Evolutionary conservation across 2,329 filamentous ascomycete genomes (phyloP), one percentile per base, ranked within the genome.

Genomic region (Penicillium sp.): DNA sequence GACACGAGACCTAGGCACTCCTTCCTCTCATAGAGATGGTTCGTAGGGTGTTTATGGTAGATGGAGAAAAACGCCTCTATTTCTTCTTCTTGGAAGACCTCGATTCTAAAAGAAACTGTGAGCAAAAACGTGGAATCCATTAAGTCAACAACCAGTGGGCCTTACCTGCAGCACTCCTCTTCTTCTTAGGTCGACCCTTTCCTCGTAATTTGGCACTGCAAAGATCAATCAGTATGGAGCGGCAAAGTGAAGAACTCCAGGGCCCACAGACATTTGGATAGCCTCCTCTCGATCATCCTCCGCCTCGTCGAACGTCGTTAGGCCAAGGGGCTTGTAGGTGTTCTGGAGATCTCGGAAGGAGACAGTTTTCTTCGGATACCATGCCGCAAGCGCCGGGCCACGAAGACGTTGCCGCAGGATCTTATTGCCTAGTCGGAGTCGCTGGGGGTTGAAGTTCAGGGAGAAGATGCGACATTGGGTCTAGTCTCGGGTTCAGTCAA

Each of bases 381-480:
- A 99, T 59, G 91, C 84, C 41, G 88, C 90, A 65, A 97, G 79
- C 0, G 90, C 81, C 34, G 92, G 91, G n/a, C 95, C 95, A 72
- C 86, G 87, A 63, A 98, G 82, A 72, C 93, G 88, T 76, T 97
- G 90, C 72, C 93, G 91, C 61, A 99, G 83, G 75, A 99, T 83
- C 78, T 95, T 96, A 81, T 95, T 97, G 72, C 95, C 95, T 68
- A 91, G 86, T 63, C 95, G 91, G 62, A 90, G 77, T 67, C 88
- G 82, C 57, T 91, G 84, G 28, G 95, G 95, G 79, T 99, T 99
- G 83, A 88, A 98, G 55, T 89, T 93, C 53, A 90, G 91, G 71
- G 88, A 89, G 83, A 98, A 99, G 80, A 98, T 86, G 75, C 88
- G 87, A 84, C 92, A 96, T 89, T 93, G 92, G 73, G 86, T 85